Evolutionary conservation across 768 basidiomycete genomes (phyloP).

Genomic region (Hypsizygus marmoreus): DNA sequence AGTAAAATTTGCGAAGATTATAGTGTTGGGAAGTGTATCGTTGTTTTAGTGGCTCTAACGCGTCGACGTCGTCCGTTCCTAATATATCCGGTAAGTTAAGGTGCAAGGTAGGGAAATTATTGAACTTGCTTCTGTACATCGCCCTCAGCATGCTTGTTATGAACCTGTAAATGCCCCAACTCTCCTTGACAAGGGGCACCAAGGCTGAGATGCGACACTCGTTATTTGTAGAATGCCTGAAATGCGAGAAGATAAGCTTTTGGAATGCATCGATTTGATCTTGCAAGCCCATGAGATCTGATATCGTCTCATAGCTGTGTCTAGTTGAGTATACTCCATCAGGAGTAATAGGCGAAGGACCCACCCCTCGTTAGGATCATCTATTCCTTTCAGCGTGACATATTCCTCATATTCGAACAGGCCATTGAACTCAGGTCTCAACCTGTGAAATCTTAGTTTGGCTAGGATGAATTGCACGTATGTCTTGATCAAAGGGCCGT

Average conservation of each 20-base stretch:
- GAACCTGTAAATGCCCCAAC: conserved; percentile 98
- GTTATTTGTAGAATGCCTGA: conserved; percentile 88
- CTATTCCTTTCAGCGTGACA: conserved; percentile 93
- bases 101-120: conserved; percentile 5
- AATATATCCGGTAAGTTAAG: not conserved
- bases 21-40: conserved; percentile 92
- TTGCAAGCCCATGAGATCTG: conserved; percentile 95
- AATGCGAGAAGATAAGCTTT: conserved; percentile 95
- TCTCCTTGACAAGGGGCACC: conserved; percentile 97
- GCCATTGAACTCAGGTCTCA: conserved; percentile 97
- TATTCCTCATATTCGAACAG: conserved; percentile 99
- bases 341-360: not conserved
- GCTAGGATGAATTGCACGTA: conserved; percentile 96
- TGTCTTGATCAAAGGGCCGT: conserved; percentile 89
- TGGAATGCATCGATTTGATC: conserved; percentile 99
- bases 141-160: conserved; percentile 99
- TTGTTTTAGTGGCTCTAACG: conserved; percentile 83
- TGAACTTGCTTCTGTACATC: conserved; percentile 81
- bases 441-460: conserved; percentile 93
- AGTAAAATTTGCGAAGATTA: conserved; percentile 95
- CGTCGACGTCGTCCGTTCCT: conserved; percentile 92
- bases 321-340: conserved; percentile 14
- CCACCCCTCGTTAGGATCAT: conserved; percentile 99
- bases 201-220: conserved; percentile 96
- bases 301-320: conserved; percentile 92